Evolutionary conservation across 306 rosid species (phyloP), one percentile per base, ranked within the genome.

Genomic region (Prinsepia uniflora): DNA sequence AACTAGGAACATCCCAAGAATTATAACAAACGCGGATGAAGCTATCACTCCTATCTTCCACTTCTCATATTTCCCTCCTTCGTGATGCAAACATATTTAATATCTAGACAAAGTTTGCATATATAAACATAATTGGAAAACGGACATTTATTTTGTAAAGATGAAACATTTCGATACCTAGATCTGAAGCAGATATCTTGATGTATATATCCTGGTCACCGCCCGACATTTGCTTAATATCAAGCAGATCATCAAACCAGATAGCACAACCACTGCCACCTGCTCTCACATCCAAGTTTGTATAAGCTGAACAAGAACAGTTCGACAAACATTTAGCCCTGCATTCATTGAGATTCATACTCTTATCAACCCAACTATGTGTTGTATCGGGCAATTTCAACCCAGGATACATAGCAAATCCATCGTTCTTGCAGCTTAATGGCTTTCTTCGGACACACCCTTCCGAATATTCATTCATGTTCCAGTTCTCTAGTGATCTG

Each of bases 231-330:
- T 48, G 18, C 74, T 41, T 86, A 4, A 87, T 15, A 55, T 91
- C 89, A 12, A 80, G 52, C 1, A 91, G 80, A 77, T 88, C 85
- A 5, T 84, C 92, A 41, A 77, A 77, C 97, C 97, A 91, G 75
- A 85, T 52, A 54, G 76, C 89, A 73, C 96, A 91, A 15, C 90
- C 96, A 58, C 80, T 81, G 8, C 96, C 91, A 47, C 55, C 39
- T 42, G 78, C 88, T 55, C 88, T 85, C 41, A 89, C 75, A 72
- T 91, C 84, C n/a, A 87, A 75, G 69, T 80, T 84, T 17, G 90
- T 15, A 30, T 76, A 86, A 19, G 90, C 89, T 68, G 69, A 79
- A 46, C 96, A 91, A 17, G 96, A 82, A 54, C 96, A 91, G 15
- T 91, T 81, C 7, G 56, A 74, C 74, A 76, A 78, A 77, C 97